Base-by-base conservation (phyloP, 768 basidiomycete genomes). In the Mycena amicta region DNA sequence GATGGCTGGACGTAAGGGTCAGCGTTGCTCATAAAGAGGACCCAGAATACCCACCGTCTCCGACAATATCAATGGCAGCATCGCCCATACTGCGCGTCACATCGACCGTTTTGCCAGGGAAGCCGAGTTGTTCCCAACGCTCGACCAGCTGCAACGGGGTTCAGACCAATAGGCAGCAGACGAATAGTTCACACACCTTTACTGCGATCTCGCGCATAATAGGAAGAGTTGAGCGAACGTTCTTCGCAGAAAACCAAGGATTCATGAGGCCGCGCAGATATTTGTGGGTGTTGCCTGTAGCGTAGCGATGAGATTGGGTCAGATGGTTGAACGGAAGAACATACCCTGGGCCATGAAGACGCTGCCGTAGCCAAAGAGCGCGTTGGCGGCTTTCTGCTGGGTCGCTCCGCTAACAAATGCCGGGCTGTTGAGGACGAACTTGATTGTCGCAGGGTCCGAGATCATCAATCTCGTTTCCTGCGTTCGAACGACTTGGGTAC, bases 211-310 rank as follows among this genome's bases (percentile, higher is more conserved):
- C 50, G 18, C 28, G 47, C 26, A 64, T 60, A 0, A 47, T 26
- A 4, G 59, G 56, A 8, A 56, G 47, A 2, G 55, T n/a, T 8
- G 43, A 54, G n/a, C 59, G 58, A 4, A 63, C 55, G n/a, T 43
- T 59, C 11, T 30, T 53, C 6, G 58, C 50, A 15, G 62, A 60
- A 13, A 63, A 63, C 29, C 29, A 47, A 4, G 62, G 55, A 40
- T 60, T 64, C 59, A 64, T 60, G 5, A 64, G 56, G 26, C 33
- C 50, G 20, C 62, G 52, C 20, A 63, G 20, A 18, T 49, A 49
- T n/a, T 49, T 49, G 47, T 49, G 47, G 6, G 12, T 25, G 47
- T 25, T 49, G 47, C 47, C 47, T 12, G 41, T 11, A 12, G 41
- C 41, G 41, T 31, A 22, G 18, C 37, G 45, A 37, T 56, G 55